Evolutionary conservation across 352 stramenopile species (phyloP).

Genomic region (Globisporangium viniferum): DNA sequence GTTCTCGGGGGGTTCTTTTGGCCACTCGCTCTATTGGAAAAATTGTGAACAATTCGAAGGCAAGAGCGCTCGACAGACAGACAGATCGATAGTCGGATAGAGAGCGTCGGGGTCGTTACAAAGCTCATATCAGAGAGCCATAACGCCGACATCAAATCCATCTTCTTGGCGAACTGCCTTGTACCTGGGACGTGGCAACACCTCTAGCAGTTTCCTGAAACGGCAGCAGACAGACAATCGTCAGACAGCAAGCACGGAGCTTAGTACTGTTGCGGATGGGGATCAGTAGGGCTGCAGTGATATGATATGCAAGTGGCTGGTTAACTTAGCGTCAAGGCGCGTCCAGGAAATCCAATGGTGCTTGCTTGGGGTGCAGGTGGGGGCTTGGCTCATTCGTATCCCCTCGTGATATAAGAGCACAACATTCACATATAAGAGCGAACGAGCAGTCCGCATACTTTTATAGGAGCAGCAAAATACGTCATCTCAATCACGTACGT

Average conservation of each 20-base stretch:
- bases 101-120: neutral
- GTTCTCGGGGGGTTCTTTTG: neutral
- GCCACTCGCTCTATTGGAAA: neutral
- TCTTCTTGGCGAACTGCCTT: neutral
- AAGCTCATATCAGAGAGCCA: neutral
- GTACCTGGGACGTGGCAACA: neutral
- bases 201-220: neutral
- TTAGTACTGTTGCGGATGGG: neutral
- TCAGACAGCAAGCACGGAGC: neutral
- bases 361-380: neutral
- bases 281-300: too few relatives aligned
- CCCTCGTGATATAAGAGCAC: too few relatives aligned
- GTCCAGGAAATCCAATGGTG: neutral
- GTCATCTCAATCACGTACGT: too few relatives aligned
- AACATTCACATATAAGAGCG: too few relatives aligned
- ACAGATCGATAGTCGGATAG: neutral
- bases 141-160: neutral
- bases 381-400: too few relatives aligned
- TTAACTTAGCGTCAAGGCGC: too few relatives aligned
- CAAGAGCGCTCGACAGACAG: neutral
- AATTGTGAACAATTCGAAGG: neutral
- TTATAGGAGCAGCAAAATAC: too few relatives aligned
- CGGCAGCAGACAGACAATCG: neutral
- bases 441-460: too few relatives aligned
- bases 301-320: too few relatives aligned